A percentile compares a stretch with the other conserved stretches of the same genome.
phyloP scores from a whole-genome alignment of 176 grass and related monocot genomes.

The Ensete ventricosum region DNA sequence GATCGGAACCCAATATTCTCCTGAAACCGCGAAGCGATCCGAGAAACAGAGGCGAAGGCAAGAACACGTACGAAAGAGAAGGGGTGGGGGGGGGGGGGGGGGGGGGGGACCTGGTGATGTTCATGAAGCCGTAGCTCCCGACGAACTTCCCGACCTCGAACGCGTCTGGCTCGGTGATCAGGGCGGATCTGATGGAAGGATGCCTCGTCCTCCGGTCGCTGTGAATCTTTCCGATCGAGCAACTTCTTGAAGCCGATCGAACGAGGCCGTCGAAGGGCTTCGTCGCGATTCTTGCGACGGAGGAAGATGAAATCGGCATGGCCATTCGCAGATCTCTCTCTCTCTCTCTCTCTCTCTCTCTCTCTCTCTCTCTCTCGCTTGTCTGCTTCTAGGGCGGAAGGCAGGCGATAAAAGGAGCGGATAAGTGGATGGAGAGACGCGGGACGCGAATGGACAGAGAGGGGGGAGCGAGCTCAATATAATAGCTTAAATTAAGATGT shows the following conservation, averaged over 20 bases:
- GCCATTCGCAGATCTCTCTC: not conserved
- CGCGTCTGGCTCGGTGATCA: constrained; percentile 72
- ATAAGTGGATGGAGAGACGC: no score
- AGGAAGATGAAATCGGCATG: not conserved
- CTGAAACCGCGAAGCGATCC: not conserved
- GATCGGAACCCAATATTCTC: no score
- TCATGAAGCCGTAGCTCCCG: constrained; percentile 89
- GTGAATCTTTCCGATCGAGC: not conserved
- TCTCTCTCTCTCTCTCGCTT: not conserved
- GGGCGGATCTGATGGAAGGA: constrained; percentile 16
- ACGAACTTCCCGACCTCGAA: constrained; percentile 77
- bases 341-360: not conserved
- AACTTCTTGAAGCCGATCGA: not conserved
- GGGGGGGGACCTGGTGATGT: constrained; percentile 60
- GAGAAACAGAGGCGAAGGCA: not conserved
- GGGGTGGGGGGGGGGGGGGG: not conserved
- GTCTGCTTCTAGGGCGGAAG: no score
- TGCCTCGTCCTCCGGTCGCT: constrained; percentile 1
- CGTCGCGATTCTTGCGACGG: not conserved
- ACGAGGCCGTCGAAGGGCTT: not conserved
- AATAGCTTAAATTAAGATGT: no score
- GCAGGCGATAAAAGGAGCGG: no score
- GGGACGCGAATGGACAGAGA: no score
- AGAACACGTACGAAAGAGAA: constrained; percentile 1
- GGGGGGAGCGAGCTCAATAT: no score